Evolutionary conservation across 768 basidiomycete species (phyloP), one percentile per base, ranked within the genome.

Genomic region (Boletus fagicola): DNA sequence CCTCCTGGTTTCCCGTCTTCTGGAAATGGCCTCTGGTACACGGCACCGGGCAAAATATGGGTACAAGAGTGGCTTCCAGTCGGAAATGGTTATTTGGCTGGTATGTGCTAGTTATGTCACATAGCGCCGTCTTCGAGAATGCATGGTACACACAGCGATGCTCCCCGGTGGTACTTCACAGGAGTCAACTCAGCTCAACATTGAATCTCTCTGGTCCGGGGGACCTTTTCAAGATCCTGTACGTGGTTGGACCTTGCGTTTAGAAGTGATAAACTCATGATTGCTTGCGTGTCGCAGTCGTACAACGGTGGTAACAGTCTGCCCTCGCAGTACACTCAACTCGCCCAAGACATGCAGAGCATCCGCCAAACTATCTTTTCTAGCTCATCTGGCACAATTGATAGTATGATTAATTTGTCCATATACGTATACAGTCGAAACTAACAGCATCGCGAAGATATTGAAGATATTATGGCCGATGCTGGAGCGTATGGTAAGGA

Each of bases 11-110:
- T 90, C 64, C 88, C 88, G 0, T 60, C 73, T 4, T 84, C 85
- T 13, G 88, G 88, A n/a, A 90, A 90, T 70, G 88, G 83, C 7
- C 74, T 90, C 30, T 90, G 88, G 88, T 90, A 85, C 61, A 80
- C 72, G 4, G 56, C 76, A 16, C 78, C 82, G 0, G 85, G 81
- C 2, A 66, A 66, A 0, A 67, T 77, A 20, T 90, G 88, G 88
- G 71, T 77, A 0, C 75, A 76, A 45, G 80, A 87, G 44, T 84
- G 75, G 65, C 79, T 90, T 28, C 89, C 89, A 0, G 75, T 90
- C 30, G 88, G 88, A 35, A 91, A 91, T 70, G 88, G 88, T 1
- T 86, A 82, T 63, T 76, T 89, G 48, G 87, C 78, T 62, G 86
- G 85, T 82, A 64, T 43, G 73, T 63, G 5, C 30, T 48, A 18